These are phyloP conservation scores for Aspergillus hancockii DNA, from an alignment of 495 filamentous ascomycete species.

Conservation along the genomic window DNA sequence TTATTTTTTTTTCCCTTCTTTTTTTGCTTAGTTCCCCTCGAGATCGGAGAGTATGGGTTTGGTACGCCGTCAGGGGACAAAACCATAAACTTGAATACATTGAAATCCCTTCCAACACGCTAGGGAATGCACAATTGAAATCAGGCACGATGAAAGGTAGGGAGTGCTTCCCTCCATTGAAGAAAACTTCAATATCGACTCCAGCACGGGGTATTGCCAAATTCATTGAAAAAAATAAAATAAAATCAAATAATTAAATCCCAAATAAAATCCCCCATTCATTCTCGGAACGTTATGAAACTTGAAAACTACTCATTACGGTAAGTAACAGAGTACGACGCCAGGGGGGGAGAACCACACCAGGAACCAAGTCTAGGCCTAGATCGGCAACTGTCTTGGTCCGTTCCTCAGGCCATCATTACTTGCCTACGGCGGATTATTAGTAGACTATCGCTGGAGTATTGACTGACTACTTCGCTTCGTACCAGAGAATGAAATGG, in stretches of 20 bases:
- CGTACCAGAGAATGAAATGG: neutral
- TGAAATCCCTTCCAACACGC: too few relatives aligned
- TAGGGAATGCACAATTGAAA: neutral
- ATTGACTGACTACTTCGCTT: neutral
- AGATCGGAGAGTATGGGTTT: neutral
- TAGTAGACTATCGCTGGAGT: neutral
- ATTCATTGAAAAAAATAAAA: neutral
- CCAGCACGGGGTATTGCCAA: neutral
- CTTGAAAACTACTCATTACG: neutral
- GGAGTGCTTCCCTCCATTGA: too few relatives aligned
- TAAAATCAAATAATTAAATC: neutral
- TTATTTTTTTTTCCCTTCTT: neutral
- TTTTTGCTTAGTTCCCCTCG: neutral
- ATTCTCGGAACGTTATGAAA: neutral
- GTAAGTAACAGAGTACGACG: neutral
- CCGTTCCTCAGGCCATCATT: slow-evolving; percentile 2
- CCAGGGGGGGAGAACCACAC: slow-evolving; percentile 5
- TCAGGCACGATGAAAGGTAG: neutral
- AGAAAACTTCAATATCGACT: neutral
- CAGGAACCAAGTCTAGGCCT: neutral
- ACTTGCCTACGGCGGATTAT: neutral
- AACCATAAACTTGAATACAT: neutral
- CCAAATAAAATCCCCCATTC: neutral
- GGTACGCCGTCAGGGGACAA: neutral
- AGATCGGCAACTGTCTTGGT: slow-evolving; percentile 6